phyloP scores from a whole-genome alignment of 306 rosid genomes.

The Rosa persica region DNA sequence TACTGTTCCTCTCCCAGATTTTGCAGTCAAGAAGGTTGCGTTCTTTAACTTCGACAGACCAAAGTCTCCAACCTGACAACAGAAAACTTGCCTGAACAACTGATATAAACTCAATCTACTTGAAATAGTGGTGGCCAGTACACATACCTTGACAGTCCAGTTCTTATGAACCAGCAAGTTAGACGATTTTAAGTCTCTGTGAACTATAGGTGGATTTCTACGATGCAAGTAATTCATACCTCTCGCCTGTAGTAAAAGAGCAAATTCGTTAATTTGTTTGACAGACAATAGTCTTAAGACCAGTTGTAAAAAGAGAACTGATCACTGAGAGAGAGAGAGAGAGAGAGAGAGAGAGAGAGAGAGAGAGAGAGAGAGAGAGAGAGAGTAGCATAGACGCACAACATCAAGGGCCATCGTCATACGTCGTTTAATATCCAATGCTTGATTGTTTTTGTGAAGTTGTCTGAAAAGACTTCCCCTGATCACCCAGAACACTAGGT shows the following conservation, averaged over 20 bases:
- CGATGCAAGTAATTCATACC: conserved; percentile 82
- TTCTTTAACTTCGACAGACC: conserved; percentile 71
- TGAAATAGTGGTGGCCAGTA: conserved; percentile 7
- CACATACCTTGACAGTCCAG: conserved; percentile 74
- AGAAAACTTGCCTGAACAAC: conserved; percentile 21
- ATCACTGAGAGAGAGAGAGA: conserved; percentile 21
- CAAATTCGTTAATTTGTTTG: not conserved
- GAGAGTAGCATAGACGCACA: conserved; percentile 40
- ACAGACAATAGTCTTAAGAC: conserved; percentile 10
- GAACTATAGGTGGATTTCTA: conserved; percentile 79
- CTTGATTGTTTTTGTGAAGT: conserved; percentile 61
- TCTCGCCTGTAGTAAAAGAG: conserved; percentile 54
- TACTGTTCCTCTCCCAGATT: conserved; percentile 79
- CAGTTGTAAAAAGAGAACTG: not conserved
- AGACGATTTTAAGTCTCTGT: conserved; percentile 79
- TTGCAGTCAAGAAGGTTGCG: conserved; percentile 58
- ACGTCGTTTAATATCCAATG: conserved; percentile 61
- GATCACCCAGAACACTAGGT: conserved; percentile 22
- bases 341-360: conserved; percentile 33
- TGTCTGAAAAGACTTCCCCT: conserved; percentile 83
- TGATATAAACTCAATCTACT: conserved; percentile 16
- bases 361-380: conserved; percentile 30
- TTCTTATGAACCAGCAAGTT: conserved; percentile 75
- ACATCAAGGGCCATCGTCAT: conserved; percentile 79
- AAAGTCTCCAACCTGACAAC: conserved; percentile 71